A percentile compares a stretch with the other conserved stretches of the same genome.
Evolutionary conservation across 768 basidiomycete genomes (phyloP).

Genomic region (Sarcodon aspratus): DNA sequence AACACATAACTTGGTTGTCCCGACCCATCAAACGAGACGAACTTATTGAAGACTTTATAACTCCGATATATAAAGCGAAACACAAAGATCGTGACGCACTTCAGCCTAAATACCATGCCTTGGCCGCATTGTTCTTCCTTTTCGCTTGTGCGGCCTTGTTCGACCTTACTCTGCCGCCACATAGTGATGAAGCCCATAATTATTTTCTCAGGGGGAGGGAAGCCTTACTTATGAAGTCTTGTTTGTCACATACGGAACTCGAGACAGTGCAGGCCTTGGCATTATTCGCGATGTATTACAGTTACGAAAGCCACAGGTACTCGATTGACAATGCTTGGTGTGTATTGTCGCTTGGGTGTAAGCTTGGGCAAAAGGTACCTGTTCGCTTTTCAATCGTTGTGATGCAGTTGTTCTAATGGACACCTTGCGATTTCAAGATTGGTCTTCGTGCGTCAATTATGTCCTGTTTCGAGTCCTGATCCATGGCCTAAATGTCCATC

Average conservation of each 20-base stretch:
- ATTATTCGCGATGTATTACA: conserved; percentile 25
- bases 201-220: conserved; percentile 32
- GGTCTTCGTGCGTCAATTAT: conserved; percentile 27
- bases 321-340: conserved; percentile 17
- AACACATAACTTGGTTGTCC: conserved; percentile 28
- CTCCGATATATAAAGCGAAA: conserved; percentile 43
- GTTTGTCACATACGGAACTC: conserved; percentile 26
- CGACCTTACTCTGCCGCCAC: conserved; percentile 19
- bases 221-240: conserved; percentile 24
- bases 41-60: conserved; percentile 55
- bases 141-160: conserved; percentile 19
- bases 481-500: neutral
- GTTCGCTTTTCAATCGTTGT: conserved; percentile 15
- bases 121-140: conserved; percentile 15
- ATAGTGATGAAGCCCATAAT: conserved; percentile 28
- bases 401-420: neutral
- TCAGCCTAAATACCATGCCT: conserved; percentile 8
- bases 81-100: conserved; percentile 14
- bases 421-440: conserved; percentile 15
- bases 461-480: neutral
- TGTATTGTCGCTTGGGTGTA: conserved; percentile 42
- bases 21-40: conserved; percentile 57
- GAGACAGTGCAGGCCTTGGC: conserved; percentile 27
- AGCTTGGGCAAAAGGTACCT: conserved; percentile 46
- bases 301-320: conserved; percentile 21